Base-by-base conservation (phyloP, 2,329 filamentous ascomycete species). In the Penicillium sp. region DNA sequence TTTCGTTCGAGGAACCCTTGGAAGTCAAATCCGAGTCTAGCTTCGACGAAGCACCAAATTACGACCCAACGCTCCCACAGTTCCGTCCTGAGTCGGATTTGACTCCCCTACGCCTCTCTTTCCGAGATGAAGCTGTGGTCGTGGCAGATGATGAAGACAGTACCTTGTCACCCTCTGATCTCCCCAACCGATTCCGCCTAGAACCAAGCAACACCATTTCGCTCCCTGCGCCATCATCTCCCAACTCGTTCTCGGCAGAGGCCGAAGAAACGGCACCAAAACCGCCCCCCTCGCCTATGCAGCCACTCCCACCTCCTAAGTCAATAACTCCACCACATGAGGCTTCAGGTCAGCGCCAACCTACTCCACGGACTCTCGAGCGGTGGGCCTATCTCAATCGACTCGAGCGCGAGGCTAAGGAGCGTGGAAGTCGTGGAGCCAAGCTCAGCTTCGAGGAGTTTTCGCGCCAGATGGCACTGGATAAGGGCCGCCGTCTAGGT, bases 401-500 rank as follows among this genome's bases (percentile, higher is more conserved):
- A 16, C 84, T 89, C 0, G 91, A 95, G 71, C 79, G 83, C 40
- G 87, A 93, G 72, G 89, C 91, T 1, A 82, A 82, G 58, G 80
- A 83, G 60, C 84, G 92, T 28, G 92, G 90, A n/a, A 93, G 93
- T 0, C 90, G 88, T 6, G 77, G 75, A 78, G 94, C 92, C 0
- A 86, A 88, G 71, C 80, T 98, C 52, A 90, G 79, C 71, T 93
- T 89, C 66, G 83, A 85, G 0, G 95, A 98, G 76, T 96, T 98
- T 76, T 88, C 91, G 70, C 80, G 81, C 42, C 88, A 89, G 53
- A 92, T 95, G 79, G 86, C 87, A 68, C 82, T 82, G n/a, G 84
- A 87, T 64, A 85, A 88, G 66, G 85, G 86, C 26, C 86, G 87
- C 71, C 80, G 89, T 56, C 82, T 93, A 63, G 90, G 91, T 67